phyloP scores from a whole-genome alignment of 805 yeast species.

The Saturnispora halmiae region DNA sequence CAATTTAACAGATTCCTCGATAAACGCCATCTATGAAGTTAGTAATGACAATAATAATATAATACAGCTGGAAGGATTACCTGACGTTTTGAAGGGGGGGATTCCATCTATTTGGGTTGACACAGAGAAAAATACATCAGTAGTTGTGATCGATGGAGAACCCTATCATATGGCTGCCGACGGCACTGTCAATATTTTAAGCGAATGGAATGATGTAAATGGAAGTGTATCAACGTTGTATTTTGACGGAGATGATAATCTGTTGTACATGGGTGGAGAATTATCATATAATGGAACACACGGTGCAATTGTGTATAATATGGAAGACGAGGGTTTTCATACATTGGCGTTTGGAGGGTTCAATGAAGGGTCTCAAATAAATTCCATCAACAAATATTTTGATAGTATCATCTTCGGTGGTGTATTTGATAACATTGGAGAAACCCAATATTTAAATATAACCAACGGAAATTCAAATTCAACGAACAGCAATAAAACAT shows the following conservation, averaged over 20 bases:
- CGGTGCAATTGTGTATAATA: constrained; percentile 61
- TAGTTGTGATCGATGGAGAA: constrained; percentile 19
- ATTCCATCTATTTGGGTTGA: constrained; percentile 11
- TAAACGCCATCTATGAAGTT: constrained; percentile 15
- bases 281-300: constrained; percentile 41
- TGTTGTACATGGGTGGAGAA: constrained; percentile 76
- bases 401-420: constrained; percentile 70
- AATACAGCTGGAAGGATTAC: neutral
- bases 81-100: neutral
- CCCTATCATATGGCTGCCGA: constrained; percentile 18
- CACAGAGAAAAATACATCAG: constrained; percentile 5
- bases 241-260: constrained; percentile 37
- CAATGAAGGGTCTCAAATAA: constrained; percentile 46
- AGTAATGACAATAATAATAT: constrained; percentile 10
- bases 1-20: constrained; percentile 16
- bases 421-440: constrained; percentile 51
- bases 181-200: constrained; percentile 4
- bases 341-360: constrained; percentile 72
- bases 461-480: constrained; percentile 6
- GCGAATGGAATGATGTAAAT: constrained; percentile 23
- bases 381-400: constrained; percentile 47
- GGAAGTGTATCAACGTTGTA: constrained; percentile 39
- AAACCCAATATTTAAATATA: constrained; percentile 31
- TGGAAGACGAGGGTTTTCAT: constrained; percentile 31
- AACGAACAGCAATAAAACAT: constrained; percentile 22